Base-by-base conservation (phyloP, 2,329 filamentous ascomycete species). In the Scleromitrula shiraiana region DNA sequence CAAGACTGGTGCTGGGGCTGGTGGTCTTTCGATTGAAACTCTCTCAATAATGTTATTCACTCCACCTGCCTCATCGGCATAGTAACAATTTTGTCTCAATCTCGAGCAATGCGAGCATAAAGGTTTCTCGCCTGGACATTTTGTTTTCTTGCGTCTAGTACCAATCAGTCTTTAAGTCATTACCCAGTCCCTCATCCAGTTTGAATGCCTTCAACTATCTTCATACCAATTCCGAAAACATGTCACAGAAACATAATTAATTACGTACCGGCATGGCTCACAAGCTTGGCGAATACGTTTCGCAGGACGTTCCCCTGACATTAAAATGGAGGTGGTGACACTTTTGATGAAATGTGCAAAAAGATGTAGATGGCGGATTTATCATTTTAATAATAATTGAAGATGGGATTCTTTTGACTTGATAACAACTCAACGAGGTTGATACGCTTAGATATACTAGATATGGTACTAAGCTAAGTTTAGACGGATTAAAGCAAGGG, bases 41-140 rank as follows among this genome's bases (percentile, higher is more conserved):
- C 50, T 37, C 20, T 38, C 44, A 46, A 51, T 46, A 30, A 26
- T 36, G 46, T 33, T 43, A 23, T 22, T 36, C 15, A 37, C 19
- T 24, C 47, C 46, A 17, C 50, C 15, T 49, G 37, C 20, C 50
- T 61, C 59, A 35, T 65, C 63, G 7, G 66, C 66, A 56, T 75
- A 75, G 12, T 65, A 59, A 51, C 73, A 76, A 50, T 57, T 58
- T 55, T 75, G 72, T 5, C 67, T 65, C 24, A 75, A 62, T n/a
- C 73, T 67, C 26, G 67, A 63, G 59, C 73, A 76, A 43, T 71
- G 66, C 2, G 72, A 74, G 55, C 73, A 76, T 0, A 64, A 55
- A 0, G 73, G 73, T 48, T 70, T 67, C 54, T 75, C 72, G 7
- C 73, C 73, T 1, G 71, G 70, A 51, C 73, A 76, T 60, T 68